Conservation (phyloP, 1,139 yeast genomes). For the Yamadazyma friedrichii region DNA sequence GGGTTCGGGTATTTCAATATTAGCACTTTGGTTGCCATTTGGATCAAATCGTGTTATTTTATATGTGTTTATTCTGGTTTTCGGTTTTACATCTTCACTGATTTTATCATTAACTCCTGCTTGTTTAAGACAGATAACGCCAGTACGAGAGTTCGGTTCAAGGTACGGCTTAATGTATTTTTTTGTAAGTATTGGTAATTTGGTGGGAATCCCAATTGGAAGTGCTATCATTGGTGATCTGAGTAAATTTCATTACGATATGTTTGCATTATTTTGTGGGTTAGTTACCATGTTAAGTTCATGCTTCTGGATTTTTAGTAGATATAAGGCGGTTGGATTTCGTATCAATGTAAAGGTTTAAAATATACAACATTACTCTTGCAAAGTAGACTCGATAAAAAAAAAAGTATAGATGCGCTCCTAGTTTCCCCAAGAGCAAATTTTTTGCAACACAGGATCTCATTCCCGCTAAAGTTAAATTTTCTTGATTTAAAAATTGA, state of each 20-base stretch:
- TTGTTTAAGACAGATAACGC: slow-evolving; percentile 40
- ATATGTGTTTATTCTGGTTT: slow-evolving; percentile 23
- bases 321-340: slow-evolving; percentile 33
- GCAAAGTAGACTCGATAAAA: too few relatives aligned
- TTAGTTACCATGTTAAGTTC: slow-evolving; percentile 28
- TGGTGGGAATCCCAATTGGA: slow-evolving; percentile 45
- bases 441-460: too few relatives aligned
- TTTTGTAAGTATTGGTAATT: slow-evolving; percentile 38
- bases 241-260: slow-evolving; percentile 26
- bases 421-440: too few relatives aligned
- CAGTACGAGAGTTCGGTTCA: slow-evolving; percentile 33
- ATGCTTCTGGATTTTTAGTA: slow-evolving; percentile 30
- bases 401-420: too few relatives aligned
- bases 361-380: too few relatives aligned
- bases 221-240: slow-evolving; percentile 42
- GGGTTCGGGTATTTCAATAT: slow-evolving; percentile 30
- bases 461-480: too few relatives aligned
- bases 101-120: slow-evolving; percentile 36
- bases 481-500: too few relatives aligned
- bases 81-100: slow-evolving; percentile 35
- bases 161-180: slow-evolving; percentile 41
- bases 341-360: slow-evolving; percentile 30
- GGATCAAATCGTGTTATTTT: slow-evolving; percentile 30
- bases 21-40: slow-evolving; percentile 40
- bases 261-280: slow-evolving; percentile 38